Conservation (phyloP, 345 rosid genomes). For the Syzygium aqueum region DNA sequence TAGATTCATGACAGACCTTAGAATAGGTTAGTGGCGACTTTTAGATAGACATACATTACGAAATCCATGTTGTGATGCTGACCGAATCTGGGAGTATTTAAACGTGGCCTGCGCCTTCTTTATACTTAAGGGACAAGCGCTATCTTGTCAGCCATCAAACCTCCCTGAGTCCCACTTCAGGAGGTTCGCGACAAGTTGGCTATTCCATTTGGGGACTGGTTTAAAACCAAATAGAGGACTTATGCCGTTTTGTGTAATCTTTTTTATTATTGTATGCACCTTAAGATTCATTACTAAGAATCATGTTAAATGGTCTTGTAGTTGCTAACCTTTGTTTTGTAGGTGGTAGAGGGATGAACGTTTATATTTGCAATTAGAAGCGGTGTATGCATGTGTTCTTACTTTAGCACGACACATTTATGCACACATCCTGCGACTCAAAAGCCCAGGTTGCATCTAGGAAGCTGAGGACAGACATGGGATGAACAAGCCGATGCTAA, state of each 20-base stretch:
- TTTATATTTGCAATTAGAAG: background rate
- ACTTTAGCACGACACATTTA: background rate
- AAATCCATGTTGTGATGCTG: background rate
- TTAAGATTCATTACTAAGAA: background rate
- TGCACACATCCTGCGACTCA: background rate
- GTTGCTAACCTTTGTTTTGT: background rate
- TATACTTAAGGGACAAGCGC: background rate
- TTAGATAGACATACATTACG: background rate
- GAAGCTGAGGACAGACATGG: background rate
- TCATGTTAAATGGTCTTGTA: background rate
- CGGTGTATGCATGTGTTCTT: background rate
- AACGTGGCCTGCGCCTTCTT: background rate
- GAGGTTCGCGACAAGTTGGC: background rate
- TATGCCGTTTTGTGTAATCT: background rate
- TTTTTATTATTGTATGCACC: background rate
- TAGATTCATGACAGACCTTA: background rate
- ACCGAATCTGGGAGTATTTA: background rate
- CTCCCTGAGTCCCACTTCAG: background rate
- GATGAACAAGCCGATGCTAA: background rate
- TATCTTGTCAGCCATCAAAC: background rate
- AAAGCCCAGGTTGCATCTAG: background rate
- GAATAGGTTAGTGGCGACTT: background rate
- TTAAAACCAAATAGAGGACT: background rate
- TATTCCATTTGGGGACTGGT: background rate
- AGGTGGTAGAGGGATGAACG: background rate